Evolutionary conservation across 345 rosid species (phyloP), one percentile per base, ranked within the genome.

Genomic region (Capsella bursapastoris): DNA sequence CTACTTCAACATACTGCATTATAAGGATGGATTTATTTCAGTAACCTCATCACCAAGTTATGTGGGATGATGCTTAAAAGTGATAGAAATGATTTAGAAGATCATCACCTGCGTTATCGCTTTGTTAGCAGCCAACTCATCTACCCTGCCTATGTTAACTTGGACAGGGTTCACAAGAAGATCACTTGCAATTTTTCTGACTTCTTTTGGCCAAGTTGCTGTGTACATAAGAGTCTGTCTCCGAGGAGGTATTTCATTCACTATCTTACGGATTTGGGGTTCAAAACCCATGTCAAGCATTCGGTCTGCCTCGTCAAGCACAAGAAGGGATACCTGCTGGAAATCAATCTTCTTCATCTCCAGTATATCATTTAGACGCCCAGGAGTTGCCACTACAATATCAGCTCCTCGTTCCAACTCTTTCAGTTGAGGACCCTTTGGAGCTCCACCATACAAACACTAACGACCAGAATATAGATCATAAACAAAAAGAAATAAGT

Each of bases 221-320:
- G 99, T 95, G 74, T 89, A 92, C 97, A 95, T 90, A 55, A 92
- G 89, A 15, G 99, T 95, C 81, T 95, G 97, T 68, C 99, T 84
- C 41, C 82, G 86, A 22, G 90, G 90, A 77, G 97, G 96, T 66
- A 95, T 82, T 83, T 92, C 97, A 80, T 92, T 95, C 73, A 92
- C 97, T 70, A 95, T 92, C 89, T 86, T 90, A 72, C 97, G 97
- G 66, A 94, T 91, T 78, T 94, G 98, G 47, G 97, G 98, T 75
- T 92, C 97, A 74, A 94, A 94, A 44, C 98, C 98, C 98, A 94
- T 94, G 83, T 94, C 98, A 77, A 94, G 96, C 98, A 94, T 94
- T 50, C 97, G 87, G 78, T 92, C 98, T 64, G 98, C 98, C 79
- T 94, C 98, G 48, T 95, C 97, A 79, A 95, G 97, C 78, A 95